A percentile compares a stretch with the other conserved stretches of the same genome.
These are phyloP conservation scores for Hexamita inflata DNA, from an alignment of 208 protist genomes.

Conservation along the genomic window DNA sequence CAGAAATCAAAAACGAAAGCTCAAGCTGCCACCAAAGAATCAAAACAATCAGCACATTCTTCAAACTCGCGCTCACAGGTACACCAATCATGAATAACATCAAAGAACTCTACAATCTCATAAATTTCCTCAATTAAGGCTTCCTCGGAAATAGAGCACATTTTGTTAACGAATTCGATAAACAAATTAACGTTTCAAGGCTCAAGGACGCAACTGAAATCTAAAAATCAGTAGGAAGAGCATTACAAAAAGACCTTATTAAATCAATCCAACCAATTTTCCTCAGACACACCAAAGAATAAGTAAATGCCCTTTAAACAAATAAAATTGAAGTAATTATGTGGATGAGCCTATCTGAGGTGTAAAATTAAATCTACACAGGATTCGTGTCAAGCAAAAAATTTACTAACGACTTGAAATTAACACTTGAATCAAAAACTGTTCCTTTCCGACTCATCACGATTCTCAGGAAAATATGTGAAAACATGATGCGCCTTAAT, in stretches of 20 bases:
- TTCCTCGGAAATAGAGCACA: background rate
- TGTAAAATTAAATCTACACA: no score
- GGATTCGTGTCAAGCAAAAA: no score
- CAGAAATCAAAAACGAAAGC: background rate
- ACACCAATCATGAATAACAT: constrained; percentile 26
- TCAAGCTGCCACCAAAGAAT: background rate
- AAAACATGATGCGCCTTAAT: no score
- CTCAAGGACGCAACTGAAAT: background rate
- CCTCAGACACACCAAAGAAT: background rate
- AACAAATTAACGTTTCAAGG: background rate
- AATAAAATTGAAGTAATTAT: background rate
- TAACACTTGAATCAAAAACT: no score
- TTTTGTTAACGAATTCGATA: background rate
- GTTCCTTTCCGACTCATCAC: no score
- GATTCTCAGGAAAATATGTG: no score
- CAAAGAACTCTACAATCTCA: background rate
- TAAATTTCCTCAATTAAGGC: background rate
- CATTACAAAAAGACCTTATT: background rate
- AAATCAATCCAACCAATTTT: background rate
- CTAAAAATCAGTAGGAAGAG: background rate
- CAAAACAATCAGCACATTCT: background rate
- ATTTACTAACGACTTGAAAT: no score
- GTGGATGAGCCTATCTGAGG: no score
- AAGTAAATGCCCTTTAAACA: background rate
- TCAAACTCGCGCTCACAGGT: constrained; percentile 10